These are phyloP conservation scores for Trichocladium uniseriatum DNA, from an alignment of 495 filamentous ascomycete genomes.

Conservation along the genomic window DNA sequence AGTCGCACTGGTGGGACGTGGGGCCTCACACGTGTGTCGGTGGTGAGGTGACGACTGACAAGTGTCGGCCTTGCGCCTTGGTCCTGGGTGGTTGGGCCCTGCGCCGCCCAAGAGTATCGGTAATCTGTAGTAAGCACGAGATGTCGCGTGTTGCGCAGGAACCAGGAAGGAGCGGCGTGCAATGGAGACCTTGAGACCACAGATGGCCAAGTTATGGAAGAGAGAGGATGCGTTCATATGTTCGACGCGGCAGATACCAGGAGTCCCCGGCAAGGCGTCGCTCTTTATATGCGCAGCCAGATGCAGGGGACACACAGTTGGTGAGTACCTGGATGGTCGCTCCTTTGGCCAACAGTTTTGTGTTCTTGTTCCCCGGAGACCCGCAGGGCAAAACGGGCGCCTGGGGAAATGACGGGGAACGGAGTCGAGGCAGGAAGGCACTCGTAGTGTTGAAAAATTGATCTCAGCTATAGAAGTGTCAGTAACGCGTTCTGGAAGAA, in stretches of 20 bases:
- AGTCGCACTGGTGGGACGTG: slow-evolving; percentile 6
- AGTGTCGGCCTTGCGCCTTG: too few species aligned
- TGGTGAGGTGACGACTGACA: too few species aligned
- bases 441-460: not conserved
- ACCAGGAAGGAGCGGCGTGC: too few species aligned
- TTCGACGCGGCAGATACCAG: too few species aligned
- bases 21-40: not conserved
- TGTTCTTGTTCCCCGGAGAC: not conserved
- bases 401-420: slow-evolving; percentile 13
- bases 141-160: not conserved
- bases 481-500: slow-evolving; percentile 7
- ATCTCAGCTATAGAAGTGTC: slow-evolving; percentile 5
- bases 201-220: too few species aligned
- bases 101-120: too few species aligned
- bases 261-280: slow-evolving; percentile 1
- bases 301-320: not conserved
- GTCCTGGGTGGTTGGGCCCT: too few species aligned
- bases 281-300: slow-evolving; percentile 8
- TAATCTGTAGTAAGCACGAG: too few species aligned
- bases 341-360: not conserved
- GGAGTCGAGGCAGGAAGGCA: not conserved
- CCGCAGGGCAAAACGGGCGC: slow-evolving; percentile 10
- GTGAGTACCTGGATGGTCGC: slow-evolving; percentile 3
- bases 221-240: not conserved
- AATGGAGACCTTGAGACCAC: too few species aligned